Evolutionary conservation across 2,329 filamentous ascomycete species (phyloP), one percentile per base, ranked within the genome.

Genomic region (Macroventuria anomochaeta): DNA sequence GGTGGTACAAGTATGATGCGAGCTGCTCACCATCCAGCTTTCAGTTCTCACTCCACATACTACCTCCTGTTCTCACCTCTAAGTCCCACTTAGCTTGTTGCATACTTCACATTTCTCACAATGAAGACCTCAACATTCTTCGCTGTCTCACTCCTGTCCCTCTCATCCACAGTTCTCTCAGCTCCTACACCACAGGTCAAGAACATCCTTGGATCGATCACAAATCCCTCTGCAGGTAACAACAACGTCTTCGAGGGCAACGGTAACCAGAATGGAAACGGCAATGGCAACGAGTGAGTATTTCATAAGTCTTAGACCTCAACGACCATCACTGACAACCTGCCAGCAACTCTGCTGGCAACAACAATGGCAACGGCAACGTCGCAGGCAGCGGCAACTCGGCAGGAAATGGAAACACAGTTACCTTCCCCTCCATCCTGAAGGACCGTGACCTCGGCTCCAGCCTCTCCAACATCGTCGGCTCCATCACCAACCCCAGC

Each of bases 81-180:
- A n/a, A n/a, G n/a, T n/a, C n/a, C n/a, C n/a, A n/a, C n/a, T n/a
- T n/a, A 28, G 26, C 32, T 28, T 33, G 36, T 28, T 34, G 28
- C 20, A 26, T 34, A 38, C n/a, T 25, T 29, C 11, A 29, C 5
- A 36, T 23, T 7, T 8, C 7, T 17, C 28, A 41, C 13, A 12
- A 52, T 52, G 49, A 52, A 36, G 49, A 36, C 36, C 21, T 46
- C 49, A 29, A 52, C 36, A 18, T 62, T 57, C 47, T 8, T 61
- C 28, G 37, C 59, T 6, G 25, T 61, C 20, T 51, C 59, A 17
- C 32, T 65, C 39, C 52, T 59, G 36, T 55, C 57, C 23, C 47
- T 65, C 40, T 53, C 57, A 18, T 53, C 60, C 23, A 55, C 61
- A 20, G 59, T 62, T 15, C 32, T 59, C n/a, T 42, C 59, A 12